A percentile compares a stretch with the other conserved stretches of the same genome.
Conservation (phyloP, 192 early-diverging fungal genomes). For the Gryganskiella cystojenkinii region DNA sequence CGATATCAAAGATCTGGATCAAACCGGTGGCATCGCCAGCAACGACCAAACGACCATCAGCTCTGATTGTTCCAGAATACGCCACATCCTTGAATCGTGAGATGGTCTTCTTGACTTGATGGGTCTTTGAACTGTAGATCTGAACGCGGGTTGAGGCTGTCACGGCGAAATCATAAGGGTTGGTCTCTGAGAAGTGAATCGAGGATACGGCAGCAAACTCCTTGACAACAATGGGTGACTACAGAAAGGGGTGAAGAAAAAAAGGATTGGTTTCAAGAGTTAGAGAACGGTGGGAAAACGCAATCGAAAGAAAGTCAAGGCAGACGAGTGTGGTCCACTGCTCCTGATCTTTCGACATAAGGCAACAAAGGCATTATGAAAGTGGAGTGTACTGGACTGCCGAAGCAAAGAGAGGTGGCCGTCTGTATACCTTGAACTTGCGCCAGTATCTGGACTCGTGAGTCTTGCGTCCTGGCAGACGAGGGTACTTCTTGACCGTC, state of each 20-base stretch:
- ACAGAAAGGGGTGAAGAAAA: slow-evolving; percentile 1
- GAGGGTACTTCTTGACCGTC: slow-evolving; percentile 64
- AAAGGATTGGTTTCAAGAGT: background rate
- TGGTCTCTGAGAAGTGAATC: slow-evolving; percentile 81
- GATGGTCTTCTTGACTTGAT: slow-evolving; percentile 89
- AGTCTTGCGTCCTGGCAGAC: slow-evolving; percentile 63
- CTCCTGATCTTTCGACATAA: too few relatives aligned
- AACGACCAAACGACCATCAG: slow-evolving; percentile 91
- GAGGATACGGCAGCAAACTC: slow-evolving; percentile 88
- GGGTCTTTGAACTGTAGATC: slow-evolving; percentile 86
- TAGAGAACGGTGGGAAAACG: background rate
- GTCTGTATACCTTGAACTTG: slow-evolving; percentile 72
- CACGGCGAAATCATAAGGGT: slow-evolving; percentile 91
- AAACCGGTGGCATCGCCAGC: slow-evolving; percentile 92
- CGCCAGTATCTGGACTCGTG: slow-evolving; percentile 81
- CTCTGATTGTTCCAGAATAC: slow-evolving; percentile 80
- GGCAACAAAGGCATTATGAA: too few relatives aligned
- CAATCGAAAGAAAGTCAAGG: background rate
- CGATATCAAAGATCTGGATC: slow-evolving; percentile 84
- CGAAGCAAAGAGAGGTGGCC: background rate
- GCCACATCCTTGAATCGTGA: slow-evolving; percentile 93
- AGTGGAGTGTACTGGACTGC: too few relatives aligned
- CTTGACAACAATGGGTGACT: slow-evolving; percentile 90
- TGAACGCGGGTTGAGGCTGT: slow-evolving; percentile 92
- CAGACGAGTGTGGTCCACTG: too few relatives aligned